phyloP scores from a whole-genome alignment of 2,329 filamentous ascomycete genomes.

The Hypoxylon rubiginosum region DNA sequence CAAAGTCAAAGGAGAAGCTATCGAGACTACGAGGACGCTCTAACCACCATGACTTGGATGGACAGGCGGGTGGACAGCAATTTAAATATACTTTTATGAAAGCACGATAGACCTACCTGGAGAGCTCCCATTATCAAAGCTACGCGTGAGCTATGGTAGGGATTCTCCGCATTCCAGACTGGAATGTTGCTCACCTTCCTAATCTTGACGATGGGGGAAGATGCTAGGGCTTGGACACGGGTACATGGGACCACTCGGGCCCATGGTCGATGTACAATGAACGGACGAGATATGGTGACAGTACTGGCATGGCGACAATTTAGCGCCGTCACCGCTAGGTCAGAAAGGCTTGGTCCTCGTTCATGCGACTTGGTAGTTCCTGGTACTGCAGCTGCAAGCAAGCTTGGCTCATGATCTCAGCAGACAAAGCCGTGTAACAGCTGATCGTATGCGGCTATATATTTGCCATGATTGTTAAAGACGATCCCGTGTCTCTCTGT shows the following conservation, averaged over 20 bases:
- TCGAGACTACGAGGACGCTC: constrained; percentile 25
- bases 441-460: constrained; percentile 35
- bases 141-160: constrained; percentile 37
- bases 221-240: constrained; percentile 27
- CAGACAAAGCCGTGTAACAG: constrained; percentile 30
- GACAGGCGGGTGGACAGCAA: constrained; percentile 8
- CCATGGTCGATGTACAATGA: constrained; percentile 23
- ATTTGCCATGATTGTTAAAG: constrained; percentile 21
- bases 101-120: constrained; percentile 19
- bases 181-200: constrained; percentile 44
- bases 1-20: constrained; percentile 17
- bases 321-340: constrained; percentile 40
- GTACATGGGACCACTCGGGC: constrained; percentile 33
- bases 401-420: constrained; percentile 27
- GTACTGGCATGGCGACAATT: constrained; percentile 27
- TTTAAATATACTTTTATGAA: constrained; percentile 36
- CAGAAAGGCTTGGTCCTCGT: constrained; percentile 31
- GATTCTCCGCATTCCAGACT: constrained; percentile 40
- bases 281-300: constrained; percentile 25
- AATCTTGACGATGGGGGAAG: constrained; percentile 30
- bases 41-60: constrained; percentile 10
- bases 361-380: constrained; percentile 26
- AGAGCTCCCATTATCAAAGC: constrained; percentile 30
- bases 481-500: constrained; percentile 11
- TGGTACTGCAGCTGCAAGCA: constrained; percentile 25